Evolutionary conservation across 139 green algal genomes (phyloP).

Genomic region (Nannochloris sp.): DNA sequence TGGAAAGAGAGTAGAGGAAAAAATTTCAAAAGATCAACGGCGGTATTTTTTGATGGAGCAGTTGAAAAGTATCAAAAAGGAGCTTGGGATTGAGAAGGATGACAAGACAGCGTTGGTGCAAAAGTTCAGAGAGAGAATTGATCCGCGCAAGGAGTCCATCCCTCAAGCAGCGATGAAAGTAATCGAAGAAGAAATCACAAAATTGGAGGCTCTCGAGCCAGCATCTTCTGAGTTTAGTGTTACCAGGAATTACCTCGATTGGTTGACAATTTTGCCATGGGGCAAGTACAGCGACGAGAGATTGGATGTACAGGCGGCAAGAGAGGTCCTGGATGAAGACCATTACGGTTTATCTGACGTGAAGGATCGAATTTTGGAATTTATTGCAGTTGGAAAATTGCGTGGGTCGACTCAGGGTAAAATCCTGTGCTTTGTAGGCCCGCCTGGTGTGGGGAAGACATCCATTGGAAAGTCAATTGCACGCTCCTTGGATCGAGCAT

Average conservation of each 20-base stretch:
- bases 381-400: constrained; percentile 87
- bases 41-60: constrained; percentile 98
- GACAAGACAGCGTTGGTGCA: constrained; percentile 87
- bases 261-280: constrained; percentile 91
- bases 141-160: constrained; percentile 22
- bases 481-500: constrained; percentile 67
- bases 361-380: constrained; percentile 95
- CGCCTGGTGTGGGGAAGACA: constrained; percentile 93
- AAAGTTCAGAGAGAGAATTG: constrained; percentile 52
- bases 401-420: constrained; percentile 75
- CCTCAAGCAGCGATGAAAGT: constrained; percentile 35
- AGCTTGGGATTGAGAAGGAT: constrained; percentile 95
- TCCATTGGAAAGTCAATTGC: constrained; percentile 81
- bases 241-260: constrained; percentile 94
- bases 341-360: constrained; percentile 93
- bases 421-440: constrained; percentile 90
- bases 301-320: constrained; percentile 73
- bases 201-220: constrained; percentile 80
- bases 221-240: constrained; percentile 93
- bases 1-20: constrained; percentile 87
- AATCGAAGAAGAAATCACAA: constrained; percentile 87
- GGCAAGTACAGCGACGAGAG: constrained; percentile 63
- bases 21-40: constrained; percentile 93
- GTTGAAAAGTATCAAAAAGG: constrained; percentile 93
- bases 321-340: constrained; percentile 83